Evolutionary conservation across 129 eudicot species (phyloP).

Genomic region (Solidago caesia): DNA sequence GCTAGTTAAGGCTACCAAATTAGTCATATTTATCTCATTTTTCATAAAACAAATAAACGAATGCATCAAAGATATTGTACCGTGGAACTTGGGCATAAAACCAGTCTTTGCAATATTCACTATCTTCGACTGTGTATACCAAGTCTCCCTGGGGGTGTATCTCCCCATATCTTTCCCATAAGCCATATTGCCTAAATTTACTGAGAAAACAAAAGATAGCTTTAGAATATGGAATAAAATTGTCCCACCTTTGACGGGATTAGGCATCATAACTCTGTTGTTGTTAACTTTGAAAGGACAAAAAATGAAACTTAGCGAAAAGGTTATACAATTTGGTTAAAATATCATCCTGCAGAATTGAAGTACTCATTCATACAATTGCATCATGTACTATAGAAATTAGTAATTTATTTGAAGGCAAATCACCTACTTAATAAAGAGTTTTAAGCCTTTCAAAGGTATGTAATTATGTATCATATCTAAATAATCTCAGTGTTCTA

Average conservation of each 20-base stretch:
- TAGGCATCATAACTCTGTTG: too few relatives aligned
- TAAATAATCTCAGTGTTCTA: neutral
- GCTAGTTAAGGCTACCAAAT: too few relatives aligned
- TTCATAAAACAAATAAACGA: neutral
- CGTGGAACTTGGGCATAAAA: slow-evolving; percentile 86
- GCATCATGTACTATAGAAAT: neutral
- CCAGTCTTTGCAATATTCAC: slow-evolving; percentile 78
- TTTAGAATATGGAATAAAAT: neutral
- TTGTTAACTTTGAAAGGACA: too few relatives aligned
- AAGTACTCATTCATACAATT: neutral
- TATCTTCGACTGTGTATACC: slow-evolving; percentile 62
- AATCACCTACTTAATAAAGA: too few relatives aligned
- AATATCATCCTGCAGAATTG: too few relatives aligned
- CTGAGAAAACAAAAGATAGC: slow-evolving; percentile 1
- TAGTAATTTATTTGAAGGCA: too few relatives aligned
- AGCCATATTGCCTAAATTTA: slow-evolving; percentile 91
- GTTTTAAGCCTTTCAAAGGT: too few relatives aligned
- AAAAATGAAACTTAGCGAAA: too few relatives aligned
- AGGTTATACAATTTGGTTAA: too few relatives aligned
- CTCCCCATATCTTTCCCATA: slow-evolving; percentile 90
- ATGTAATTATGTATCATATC: too few relatives aligned
- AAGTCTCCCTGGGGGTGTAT: slow-evolving; percentile 66
- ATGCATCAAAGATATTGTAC: slow-evolving; percentile 27
- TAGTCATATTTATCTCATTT: too few relatives aligned
- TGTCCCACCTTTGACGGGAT: too few relatives aligned